Conservation (phyloP, 2,329 filamentous ascomycete species). For the Ilyonectria destructans region DNA sequence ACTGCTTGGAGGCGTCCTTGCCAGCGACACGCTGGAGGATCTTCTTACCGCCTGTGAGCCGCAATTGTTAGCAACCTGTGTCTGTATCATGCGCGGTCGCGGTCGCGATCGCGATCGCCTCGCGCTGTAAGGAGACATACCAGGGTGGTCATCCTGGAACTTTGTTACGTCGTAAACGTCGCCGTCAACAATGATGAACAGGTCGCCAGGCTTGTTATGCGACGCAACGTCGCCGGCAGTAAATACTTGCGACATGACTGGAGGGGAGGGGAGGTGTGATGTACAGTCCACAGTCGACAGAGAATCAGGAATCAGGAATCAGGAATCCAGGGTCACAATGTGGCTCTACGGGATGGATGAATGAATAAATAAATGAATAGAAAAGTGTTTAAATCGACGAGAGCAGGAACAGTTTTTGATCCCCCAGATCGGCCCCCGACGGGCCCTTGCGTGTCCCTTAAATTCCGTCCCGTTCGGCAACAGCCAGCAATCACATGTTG, state of each 20-base stretch:
- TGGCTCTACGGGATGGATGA: background rate
- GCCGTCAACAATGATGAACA: constrained; percentile 93
- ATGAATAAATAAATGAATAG: background rate
- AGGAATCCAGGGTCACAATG: background rate
- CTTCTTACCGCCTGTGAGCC: constrained; percentile 71
- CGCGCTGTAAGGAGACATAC: constrained; percentile 60
- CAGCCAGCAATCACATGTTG: constrained; percentile 46
- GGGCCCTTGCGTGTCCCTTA: constrained; percentile 33
- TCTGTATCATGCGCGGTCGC: background rate
- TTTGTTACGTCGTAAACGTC: constrained; percentile 97
- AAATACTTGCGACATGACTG: constrained; percentile 89
- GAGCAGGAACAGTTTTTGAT: background rate
- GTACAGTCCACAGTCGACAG: background rate
- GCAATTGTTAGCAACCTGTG: constrained; percentile 31
- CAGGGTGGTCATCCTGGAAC: constrained; percentile 89
- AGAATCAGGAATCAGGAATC: background rate
- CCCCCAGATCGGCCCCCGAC: constrained; percentile 9
- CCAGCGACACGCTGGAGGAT: constrained; percentile 75
- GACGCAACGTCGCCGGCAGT: constrained; percentile 87
- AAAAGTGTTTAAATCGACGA: background rate
- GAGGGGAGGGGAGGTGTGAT: constrained; percentile 6
- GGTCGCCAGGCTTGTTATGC: constrained; percentile 89
- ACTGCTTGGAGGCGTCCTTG: constrained; percentile 78
- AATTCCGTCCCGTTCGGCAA: constrained; percentile 44
- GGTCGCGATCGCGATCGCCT: no score